Conservation (phyloP, 495 filamentous ascomycete species). For the Cryomyces minteri region DNA sequence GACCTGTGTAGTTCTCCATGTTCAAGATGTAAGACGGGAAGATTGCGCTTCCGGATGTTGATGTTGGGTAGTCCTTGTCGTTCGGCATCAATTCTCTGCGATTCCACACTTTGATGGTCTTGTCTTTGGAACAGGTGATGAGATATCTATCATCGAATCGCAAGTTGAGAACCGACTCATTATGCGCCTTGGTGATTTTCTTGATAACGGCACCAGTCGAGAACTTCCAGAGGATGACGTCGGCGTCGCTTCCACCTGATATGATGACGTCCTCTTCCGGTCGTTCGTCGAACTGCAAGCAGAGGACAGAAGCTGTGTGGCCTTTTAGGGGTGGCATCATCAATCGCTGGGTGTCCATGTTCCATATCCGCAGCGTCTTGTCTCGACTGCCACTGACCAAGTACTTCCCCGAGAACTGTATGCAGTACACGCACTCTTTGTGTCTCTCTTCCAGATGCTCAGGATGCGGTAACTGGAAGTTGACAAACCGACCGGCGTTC, state of each 20-base stretch:
- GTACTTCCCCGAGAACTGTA: slow-evolving; percentile 70
- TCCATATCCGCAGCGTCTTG: slow-evolving; percentile 75
- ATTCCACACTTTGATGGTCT: slow-evolving; percentile 89
- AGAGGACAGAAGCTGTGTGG: slow-evolving; percentile 76
- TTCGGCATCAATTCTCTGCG: slow-evolving; percentile 47
- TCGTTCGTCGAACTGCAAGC: slow-evolving; percentile 89
- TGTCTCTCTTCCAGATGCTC: slow-evolving; percentile 69
- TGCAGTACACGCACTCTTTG: slow-evolving; percentile 82
- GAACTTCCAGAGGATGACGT: slow-evolving; percentile 83
- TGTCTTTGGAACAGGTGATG: slow-evolving; percentile 94
- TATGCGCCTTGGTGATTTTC: slow-evolving; percentile 54
- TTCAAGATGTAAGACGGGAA: slow-evolving; percentile 36
- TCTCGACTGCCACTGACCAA: slow-evolving; percentile 91
- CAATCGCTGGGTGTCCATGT: slow-evolving; percentile 63
- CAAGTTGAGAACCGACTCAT: slow-evolving; percentile 87
- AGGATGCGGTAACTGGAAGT: slow-evolving; percentile 81
- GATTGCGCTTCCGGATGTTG: slow-evolving; percentile 10
- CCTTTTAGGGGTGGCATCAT: slow-evolving; percentile 49
- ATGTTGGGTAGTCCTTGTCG: slow-evolving; percentile 22
- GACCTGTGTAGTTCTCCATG: slow-evolving; percentile 12
- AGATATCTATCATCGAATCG: slow-evolving; percentile 80
- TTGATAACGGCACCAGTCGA: slow-evolving; percentile 71
- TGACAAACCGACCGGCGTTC: slow-evolving; percentile 60
- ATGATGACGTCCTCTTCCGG: slow-evolving; percentile 81
- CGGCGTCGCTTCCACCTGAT: slow-evolving; percentile 79